These are phyloP conservation scores for Diplodia seriata DNA, from an alignment of 2,329 filamentous ascomycete genomes.

Conservation along the genomic window DNA sequence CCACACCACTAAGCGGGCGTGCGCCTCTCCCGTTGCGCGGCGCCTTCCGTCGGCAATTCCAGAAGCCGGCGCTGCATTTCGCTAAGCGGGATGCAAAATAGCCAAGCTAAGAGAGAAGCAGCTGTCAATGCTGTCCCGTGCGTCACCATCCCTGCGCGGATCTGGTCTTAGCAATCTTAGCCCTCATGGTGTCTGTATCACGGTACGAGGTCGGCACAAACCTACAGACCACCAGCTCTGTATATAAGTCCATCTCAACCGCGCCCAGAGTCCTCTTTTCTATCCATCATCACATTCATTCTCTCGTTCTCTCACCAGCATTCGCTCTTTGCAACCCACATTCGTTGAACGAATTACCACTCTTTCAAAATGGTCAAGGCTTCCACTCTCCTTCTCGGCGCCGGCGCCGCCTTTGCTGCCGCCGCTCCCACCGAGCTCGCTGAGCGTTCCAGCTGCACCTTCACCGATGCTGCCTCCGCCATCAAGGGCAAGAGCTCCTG, in stretches of 20 bases:
- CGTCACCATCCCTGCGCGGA: slow-evolving; percentile 15
- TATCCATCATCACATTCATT: slow-evolving; percentile 19
- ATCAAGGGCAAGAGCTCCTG: slow-evolving; percentile 32
- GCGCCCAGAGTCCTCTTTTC: slow-evolving; percentile 10
- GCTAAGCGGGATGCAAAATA: slow-evolving; percentile 13
- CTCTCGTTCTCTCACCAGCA: slow-evolving; percentile 11
- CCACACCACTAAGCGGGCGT: neutral
- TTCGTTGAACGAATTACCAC: slow-evolving; percentile 29
- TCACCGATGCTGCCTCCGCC: slow-evolving; percentile 35
- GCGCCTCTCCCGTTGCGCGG: neutral
- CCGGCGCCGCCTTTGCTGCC: slow-evolving; percentile 31
- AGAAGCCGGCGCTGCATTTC: slow-evolving; percentile 2
- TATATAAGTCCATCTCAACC: slow-evolving; percentile 21
- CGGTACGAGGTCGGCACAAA: slow-evolving; percentile 9
- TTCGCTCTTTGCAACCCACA: slow-evolving; percentile 27
- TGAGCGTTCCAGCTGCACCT: slow-evolving; percentile 31
- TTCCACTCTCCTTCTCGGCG: slow-evolving; percentile 31
- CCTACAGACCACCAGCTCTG: neutral
- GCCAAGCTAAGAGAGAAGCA: slow-evolving; percentile 23
- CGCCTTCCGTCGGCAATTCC: neutral
- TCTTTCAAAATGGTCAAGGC: slow-evolving; percentile 31
- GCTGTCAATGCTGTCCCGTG: neutral
- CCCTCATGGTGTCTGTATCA: slow-evolving; percentile 23
- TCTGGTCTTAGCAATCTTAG: slow-evolving; percentile 24
- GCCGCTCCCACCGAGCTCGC: slow-evolving; percentile 27